Evolutionary conservation across 148 eudicot species (phyloP).

Genomic region (Suaeda aralocaspica): DNA sequence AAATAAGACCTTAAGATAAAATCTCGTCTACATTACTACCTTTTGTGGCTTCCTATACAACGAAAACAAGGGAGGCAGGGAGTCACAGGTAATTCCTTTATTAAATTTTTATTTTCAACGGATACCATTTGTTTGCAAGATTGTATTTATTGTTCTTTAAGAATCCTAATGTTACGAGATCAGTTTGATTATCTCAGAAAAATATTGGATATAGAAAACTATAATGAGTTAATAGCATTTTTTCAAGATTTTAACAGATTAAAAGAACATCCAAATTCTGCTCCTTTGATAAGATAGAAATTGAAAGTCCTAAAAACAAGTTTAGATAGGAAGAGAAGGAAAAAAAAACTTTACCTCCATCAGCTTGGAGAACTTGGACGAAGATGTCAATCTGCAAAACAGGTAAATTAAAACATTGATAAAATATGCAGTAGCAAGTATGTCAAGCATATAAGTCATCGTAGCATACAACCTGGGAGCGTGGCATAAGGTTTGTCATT

Average conservation of each 20-base stretch:
- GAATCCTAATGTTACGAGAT: background rate
- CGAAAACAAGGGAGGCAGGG: background rate
- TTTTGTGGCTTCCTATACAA: too few species aligned
- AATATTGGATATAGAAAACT: background rate
- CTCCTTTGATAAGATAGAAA: background rate
- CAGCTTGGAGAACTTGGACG: conserved; percentile 99
- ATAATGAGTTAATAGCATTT: background rate
- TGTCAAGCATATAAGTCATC: background rate
- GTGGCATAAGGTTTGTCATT: conserved; percentile 78
- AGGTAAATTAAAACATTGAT: conserved; percentile 3
- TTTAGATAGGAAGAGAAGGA: background rate
- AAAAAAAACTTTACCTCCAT: conserved; percentile 60
- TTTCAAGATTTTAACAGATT: background rate
- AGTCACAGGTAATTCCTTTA: background rate
- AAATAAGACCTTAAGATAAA: too few species aligned
- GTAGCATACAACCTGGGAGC: conserved; percentile 59
- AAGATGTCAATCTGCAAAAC: conserved; percentile 82
- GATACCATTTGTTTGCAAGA: background rate
- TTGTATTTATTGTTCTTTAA: background rate
- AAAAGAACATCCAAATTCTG: too few species aligned
- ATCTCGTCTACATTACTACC: too few species aligned
- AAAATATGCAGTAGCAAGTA: conserved; percentile 2
- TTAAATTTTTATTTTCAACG: background rate
- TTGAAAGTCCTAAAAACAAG: background rate
- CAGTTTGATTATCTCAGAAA: too few species aligned